These are phyloP conservation scores for Aspergillus novofumigatus DNA, from an alignment of 2,329 filamentous ascomycete species.

Conservation along the genomic window DNA sequence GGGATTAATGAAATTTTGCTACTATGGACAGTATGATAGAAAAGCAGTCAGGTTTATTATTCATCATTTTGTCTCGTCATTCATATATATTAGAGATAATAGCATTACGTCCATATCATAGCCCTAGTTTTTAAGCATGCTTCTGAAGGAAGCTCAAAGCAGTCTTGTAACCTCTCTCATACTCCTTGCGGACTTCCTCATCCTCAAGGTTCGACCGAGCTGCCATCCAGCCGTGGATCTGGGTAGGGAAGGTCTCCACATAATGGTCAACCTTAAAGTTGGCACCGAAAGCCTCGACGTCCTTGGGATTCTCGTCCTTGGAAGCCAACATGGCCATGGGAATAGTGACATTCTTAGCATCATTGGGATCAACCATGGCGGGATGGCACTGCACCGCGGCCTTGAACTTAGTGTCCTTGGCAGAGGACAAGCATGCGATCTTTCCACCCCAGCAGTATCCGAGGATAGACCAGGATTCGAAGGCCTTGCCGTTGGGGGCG, in stretches of 20 bases:
- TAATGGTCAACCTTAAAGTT: conserved; percentile 38
- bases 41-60: neutral
- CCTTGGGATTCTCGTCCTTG: conserved; percentile 53
- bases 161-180: conserved; percentile 42
- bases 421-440: conserved; percentile 53
- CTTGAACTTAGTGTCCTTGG: conserved; percentile 52
- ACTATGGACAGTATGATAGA: too few relatives aligned
- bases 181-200: conserved; percentile 38
- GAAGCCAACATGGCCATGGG: conserved; percentile 56
- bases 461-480: conserved; percentile 56
- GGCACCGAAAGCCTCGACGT: conserved; percentile 36
- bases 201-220: conserved; percentile 39
- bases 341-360: conserved; percentile 53
- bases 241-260: conserved; percentile 41
- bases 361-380: conserved; percentile 57
- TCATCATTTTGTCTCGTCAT: neutral
- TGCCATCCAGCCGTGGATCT: conserved; percentile 48
- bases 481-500: conserved; percentile 31
- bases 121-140: conserved; percentile 27
- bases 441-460: conserved; percentile 60
- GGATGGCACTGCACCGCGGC: conserved; percentile 55
- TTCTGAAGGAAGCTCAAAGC: conserved; percentile 39
- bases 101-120: neutral
- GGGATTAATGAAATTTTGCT: too few relatives aligned
- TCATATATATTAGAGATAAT: neutral